Evolutionary conservation across 768 basidiomycete species (phyloP).

Genomic region (Tulasnella sp.): DNA sequence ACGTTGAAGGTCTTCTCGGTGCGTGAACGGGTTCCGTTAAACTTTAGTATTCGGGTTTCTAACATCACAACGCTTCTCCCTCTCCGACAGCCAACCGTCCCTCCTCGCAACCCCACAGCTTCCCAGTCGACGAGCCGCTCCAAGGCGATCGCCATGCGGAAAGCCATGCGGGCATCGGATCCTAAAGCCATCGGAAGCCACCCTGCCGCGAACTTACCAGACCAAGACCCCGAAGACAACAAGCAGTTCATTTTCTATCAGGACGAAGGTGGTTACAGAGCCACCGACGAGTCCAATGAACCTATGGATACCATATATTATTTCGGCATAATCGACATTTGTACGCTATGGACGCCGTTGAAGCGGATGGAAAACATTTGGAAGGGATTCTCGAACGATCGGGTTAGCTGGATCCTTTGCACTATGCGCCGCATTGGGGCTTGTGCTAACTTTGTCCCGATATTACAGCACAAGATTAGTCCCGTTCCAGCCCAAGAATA

Average conservation of each 20-base stretch:
- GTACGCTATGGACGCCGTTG: constrained; percentile 69
- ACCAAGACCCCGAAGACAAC: constrained; percentile 48
- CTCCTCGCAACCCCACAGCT: constrained; percentile 47
- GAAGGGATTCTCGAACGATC: constrained; percentile 80
- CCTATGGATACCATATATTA: constrained; percentile 76
- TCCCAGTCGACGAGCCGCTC: constrained; percentile 43
- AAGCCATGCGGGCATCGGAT: constrained; percentile 75
- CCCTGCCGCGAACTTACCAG: constrained; percentile 43
- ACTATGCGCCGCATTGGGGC: not conserved
- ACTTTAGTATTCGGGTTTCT: not conserved
- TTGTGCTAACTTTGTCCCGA: constrained; percentile 12
- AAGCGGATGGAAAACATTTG: constrained; percentile 86
- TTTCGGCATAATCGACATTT: constrained; percentile 91
- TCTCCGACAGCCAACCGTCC: constrained; percentile 52
- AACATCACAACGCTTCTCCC: not conserved
- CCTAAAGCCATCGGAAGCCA: constrained; percentile 51
- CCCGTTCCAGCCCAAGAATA: constrained; percentile 85
- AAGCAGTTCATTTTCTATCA: constrained; percentile 86
- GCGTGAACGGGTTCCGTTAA: too few relatives aligned
- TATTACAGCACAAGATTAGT: constrained; percentile 87
- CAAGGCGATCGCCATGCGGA: constrained; percentile 74
- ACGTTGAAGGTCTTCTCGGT: constrained; percentile 90
- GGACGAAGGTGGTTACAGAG: constrained; percentile 86
- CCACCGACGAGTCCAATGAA: constrained; percentile 77
- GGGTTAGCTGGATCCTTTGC: constrained; percentile 43